Base-by-base conservation (phyloP, 768 basidiomycete genomes). In the Termitomyces titanicus region DNA sequence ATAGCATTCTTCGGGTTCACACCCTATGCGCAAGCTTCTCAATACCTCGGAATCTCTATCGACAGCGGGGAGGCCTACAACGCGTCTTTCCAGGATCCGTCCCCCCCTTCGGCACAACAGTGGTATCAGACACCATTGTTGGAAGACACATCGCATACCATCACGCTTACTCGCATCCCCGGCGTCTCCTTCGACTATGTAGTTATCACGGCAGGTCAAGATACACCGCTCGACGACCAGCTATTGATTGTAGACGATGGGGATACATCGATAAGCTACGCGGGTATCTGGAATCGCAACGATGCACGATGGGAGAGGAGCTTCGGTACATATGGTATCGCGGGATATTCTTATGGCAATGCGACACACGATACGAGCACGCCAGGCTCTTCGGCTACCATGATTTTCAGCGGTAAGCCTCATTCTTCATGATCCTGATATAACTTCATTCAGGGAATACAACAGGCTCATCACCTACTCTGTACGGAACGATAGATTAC, bases 341-440 rank as follows among this genome's bases (percentile, higher is more conserved):
- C 57, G 17, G 66, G 68, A 0, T 58, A 61, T 54, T 61, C 68
- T 1, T 63, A 64, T 44, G 61, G 66, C 12, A 68, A 68, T 56
- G 60, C 63, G 8, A 69, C 68, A 3, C 68, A 65, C 37, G 62
- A 64, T 34, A 57, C 64, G 1, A 56, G 44, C 1, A 50, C 34
- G n/a, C 42, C 53, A 15, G 70, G 66, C 2, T 61, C 60, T 15
- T 54, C 46, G 12, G 63, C 68, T 20, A 65, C 65, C 24, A 68
- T 68, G 35, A 52, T n/a, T 4, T 71, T 71, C 55, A 64, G 51
- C 50, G 70, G 70, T 70, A 55, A 17, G 65, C 31, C 34, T 11
- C 39, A 15, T 33, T 35, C 18, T 46, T 24, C 34, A 25, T 29
- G n/a, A n/a, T 44, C 37, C 18, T 47, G 3, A 29, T 13, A 11